phyloP scores from a whole-genome alignment of 2,329 filamentous ascomycete species.

The Fusarium tuaranense region DNA sequence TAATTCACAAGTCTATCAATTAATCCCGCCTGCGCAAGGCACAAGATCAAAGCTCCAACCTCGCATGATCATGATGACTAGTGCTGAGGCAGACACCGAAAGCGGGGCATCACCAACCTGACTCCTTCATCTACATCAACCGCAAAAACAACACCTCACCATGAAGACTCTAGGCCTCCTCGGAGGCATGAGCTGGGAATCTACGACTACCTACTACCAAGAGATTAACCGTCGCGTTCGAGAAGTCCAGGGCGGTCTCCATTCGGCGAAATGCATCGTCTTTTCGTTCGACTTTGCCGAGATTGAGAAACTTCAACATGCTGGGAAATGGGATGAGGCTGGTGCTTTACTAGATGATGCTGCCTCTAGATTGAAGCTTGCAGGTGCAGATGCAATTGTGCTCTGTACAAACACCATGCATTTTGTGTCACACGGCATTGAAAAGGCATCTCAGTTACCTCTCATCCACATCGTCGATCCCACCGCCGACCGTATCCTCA shows the following conservation, averaged over 20 bases:
- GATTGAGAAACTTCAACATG: constrained; percentile 33
- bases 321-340: constrained; percentile 30
- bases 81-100: background rate
- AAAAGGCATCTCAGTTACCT: constrained; percentile 19
- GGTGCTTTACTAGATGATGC: constrained; percentile 31
- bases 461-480: constrained; percentile 43
- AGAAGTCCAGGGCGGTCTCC: constrained; percentile 33
- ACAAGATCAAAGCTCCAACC: background rate
- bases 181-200: constrained; percentile 45
- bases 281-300: constrained; percentile 44
- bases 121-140: background rate
- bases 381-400: constrained; percentile 39
- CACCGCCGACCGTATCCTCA: constrained; percentile 28
- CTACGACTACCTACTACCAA: constrained; percentile 42
- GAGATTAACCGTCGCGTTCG: constrained; percentile 42
- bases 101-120: background rate
- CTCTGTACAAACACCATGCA: constrained; percentile 46
- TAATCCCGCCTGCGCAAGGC: background rate
- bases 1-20: background rate
- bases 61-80: background rate
- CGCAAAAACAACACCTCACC: background rate
- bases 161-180: constrained; percentile 45
- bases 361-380: constrained; percentile 21
- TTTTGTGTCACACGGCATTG: constrained; percentile 28
- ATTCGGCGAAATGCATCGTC: constrained; percentile 38